These are phyloP conservation scores for Aspergillus eucalypticola DNA, from an alignment of 2,329 filamentous ascomycete species.

Conservation along the genomic window DNA sequence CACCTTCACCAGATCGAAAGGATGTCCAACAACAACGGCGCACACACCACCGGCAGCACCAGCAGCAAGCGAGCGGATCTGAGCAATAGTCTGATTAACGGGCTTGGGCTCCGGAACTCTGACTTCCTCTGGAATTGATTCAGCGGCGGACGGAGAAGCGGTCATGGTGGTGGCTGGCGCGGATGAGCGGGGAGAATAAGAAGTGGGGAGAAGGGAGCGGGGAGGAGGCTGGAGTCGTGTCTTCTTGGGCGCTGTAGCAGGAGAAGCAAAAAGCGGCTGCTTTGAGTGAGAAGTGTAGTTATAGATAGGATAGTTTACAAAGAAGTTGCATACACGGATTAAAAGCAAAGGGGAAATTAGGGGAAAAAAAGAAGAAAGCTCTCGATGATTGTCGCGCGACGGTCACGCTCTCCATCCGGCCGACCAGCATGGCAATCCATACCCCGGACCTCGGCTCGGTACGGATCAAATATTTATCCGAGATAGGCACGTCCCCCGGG, in stretches of 20 bases:
- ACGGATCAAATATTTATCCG: slow-evolving; percentile 12
- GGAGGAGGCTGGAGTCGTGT: neutral
- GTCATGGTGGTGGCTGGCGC: slow-evolving; percentile 31
- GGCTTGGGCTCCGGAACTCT: slow-evolving; percentile 31
- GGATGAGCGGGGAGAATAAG: slow-evolving; percentile 9
- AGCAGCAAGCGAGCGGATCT: slow-evolving; percentile 78
- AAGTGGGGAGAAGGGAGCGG: slow-evolving; percentile 3
- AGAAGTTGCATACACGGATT: neutral
- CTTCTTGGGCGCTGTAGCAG: neutral
- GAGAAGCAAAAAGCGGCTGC: neutral
- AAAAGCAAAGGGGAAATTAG: neutral
- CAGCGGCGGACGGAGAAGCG: slow-evolving; percentile 30
- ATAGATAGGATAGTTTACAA: neutral
- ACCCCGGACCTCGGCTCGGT: slow-evolving; percentile 29
- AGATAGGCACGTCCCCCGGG: too few species aligned
- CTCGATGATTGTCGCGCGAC: neutral
- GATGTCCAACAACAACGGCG: slow-evolving; percentile 91
- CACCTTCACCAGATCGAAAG: slow-evolving; percentile 97
- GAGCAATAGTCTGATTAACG: slow-evolving; percentile 55
- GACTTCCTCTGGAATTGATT: slow-evolving; percentile 33
- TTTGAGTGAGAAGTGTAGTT: neutral
- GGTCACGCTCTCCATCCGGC: neutral
- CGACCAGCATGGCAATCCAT: neutral
- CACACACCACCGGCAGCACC: slow-evolving; percentile 93
- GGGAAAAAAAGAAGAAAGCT: neutral